These are phyloP conservation scores for Phytophthora litchii DNA, from an alignment of 352 stramenopile genomes.

Conservation along the genomic window DNA sequence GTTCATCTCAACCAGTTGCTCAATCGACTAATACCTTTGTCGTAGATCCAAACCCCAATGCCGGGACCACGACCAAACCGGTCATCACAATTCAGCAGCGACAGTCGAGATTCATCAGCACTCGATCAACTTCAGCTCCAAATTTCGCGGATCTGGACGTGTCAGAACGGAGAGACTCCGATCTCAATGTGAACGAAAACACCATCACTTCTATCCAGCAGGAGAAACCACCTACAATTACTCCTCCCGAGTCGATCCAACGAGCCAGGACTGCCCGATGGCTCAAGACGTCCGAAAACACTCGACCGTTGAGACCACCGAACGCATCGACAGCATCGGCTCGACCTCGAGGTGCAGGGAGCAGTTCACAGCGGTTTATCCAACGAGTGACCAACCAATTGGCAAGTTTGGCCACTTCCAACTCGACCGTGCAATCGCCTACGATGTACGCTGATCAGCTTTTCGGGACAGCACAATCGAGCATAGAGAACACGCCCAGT, in stretches of 20 bases:
- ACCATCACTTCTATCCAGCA: background rate
- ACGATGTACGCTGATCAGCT: conserved; percentile 36
- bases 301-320: conserved; percentile 10
- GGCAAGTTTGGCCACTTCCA: conserved; percentile 26
- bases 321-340: conserved; percentile 12
- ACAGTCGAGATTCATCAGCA: conserved; percentile 16
- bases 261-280: conserved; percentile 25
- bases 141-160: conserved; percentile 26
- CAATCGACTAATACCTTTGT: conserved; percentile 1
- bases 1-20: background rate
- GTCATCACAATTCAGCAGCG: conserved; percentile 17
- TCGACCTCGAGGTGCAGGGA: conserved; percentile 10
- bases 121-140: conserved; percentile 24
- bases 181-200: conserved; percentile 1
- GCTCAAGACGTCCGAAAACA: conserved; percentile 31
- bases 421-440: conserved; percentile 18
- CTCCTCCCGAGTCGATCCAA: conserved; percentile 9
- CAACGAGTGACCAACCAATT: conserved; percentile 37
- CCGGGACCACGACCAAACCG: background rate
- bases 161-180: background rate
- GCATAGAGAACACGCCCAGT: conserved; percentile 4
- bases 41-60: background rate
- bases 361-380: conserved; percentile 33
- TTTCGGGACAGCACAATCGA: conserved; percentile 21
- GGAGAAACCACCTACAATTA: background rate